Evolutionary conservation across 345 rosid species (phyloP).

Genomic region (Aquilaria sinensis): DNA sequence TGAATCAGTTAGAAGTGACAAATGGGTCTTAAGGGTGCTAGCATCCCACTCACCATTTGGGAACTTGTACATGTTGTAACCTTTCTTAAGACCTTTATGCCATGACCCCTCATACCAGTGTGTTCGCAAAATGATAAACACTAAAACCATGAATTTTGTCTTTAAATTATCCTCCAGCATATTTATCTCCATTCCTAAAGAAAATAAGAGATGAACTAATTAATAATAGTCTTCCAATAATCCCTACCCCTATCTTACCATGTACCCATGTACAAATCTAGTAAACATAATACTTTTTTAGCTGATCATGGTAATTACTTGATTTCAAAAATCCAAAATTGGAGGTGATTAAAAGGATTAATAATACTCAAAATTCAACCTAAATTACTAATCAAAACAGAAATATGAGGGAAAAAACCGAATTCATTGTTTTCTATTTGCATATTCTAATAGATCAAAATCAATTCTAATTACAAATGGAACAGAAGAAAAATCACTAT

Average conservation of each 20-base stretch:
- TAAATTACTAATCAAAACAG: too few species aligned
- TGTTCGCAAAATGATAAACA: constrained; percentile 77
- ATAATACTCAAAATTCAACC: too few species aligned
- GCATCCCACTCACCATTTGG: constrained; percentile 79
- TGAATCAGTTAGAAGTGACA: constrained; percentile 34
- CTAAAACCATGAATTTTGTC: constrained; percentile 95
- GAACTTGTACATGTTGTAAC: constrained; percentile 74
- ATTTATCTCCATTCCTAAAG: constrained; percentile 86
- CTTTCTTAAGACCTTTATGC: constrained; percentile 95
- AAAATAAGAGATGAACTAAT: background rate
- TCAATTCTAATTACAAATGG: too few species aligned
- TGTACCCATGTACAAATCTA: too few species aligned
- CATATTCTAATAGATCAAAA: too few species aligned
- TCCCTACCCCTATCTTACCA: too few species aligned
- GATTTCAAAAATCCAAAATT: background rate
- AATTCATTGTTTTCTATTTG: too few species aligned
- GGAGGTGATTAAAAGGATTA: too few species aligned
- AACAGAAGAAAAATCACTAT: background rate
- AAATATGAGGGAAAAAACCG: too few species aligned
- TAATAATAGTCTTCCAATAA: background rate
- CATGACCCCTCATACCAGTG: constrained; percentile 95
- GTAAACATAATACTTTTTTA: too few species aligned
- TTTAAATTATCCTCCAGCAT: constrained; percentile 86
- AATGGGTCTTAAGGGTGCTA: constrained; percentile 46
- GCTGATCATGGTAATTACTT: background rate